phyloP scores from a whole-genome alignment of 1,284 basidiomycete genomes.

The Phellopilus nigrolimitatus region DNA sequence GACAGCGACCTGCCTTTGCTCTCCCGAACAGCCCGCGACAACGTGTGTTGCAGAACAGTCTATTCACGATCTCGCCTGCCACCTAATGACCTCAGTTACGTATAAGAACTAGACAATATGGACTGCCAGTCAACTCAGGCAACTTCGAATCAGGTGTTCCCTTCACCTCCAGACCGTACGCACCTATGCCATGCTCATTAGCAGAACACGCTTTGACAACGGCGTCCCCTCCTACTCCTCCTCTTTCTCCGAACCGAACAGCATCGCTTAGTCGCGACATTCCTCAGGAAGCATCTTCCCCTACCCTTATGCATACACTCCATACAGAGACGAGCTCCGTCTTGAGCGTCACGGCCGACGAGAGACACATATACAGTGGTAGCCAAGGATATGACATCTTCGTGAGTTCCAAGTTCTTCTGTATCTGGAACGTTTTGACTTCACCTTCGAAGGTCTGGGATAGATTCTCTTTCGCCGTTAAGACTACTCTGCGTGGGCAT shows the following conservation, averaged over 20 bases:
- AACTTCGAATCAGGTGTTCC: neutral
- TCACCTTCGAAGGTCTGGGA: constrained; percentile 69
- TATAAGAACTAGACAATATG: constrained; percentile 11
- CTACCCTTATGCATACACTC: constrained; percentile 48
- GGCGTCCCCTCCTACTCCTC: constrained; percentile 1
- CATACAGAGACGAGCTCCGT: constrained; percentile 66
- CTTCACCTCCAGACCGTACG: constrained; percentile 17
- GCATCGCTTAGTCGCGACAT: constrained; percentile 41
- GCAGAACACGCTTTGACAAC: constrained; percentile 14
- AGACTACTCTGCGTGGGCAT: constrained; percentile 78
- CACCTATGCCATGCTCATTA: constrained; percentile 17
- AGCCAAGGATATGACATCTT: constrained; percentile 76
- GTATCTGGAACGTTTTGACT: constrained; percentile 1
- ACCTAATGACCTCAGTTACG: constrained; percentile 8
- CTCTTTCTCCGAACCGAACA: constrained; percentile 25
- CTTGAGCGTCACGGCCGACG: constrained; percentile 71
- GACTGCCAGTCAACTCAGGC: neutral
- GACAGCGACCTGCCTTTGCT: too few relatives aligned
- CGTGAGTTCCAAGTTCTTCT: constrained; percentile 40
- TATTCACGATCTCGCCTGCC: neutral
- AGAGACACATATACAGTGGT: constrained; percentile 75
- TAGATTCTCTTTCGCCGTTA: constrained; percentile 61
- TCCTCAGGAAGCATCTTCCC: constrained; percentile 1
- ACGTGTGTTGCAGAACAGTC: too few relatives aligned
- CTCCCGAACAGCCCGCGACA: too few relatives aligned